Evolutionary conservation across 2,329 filamentous ascomycete genomes (phyloP).

Genomic region (Aaosphaeria pasadenensis): DNA sequence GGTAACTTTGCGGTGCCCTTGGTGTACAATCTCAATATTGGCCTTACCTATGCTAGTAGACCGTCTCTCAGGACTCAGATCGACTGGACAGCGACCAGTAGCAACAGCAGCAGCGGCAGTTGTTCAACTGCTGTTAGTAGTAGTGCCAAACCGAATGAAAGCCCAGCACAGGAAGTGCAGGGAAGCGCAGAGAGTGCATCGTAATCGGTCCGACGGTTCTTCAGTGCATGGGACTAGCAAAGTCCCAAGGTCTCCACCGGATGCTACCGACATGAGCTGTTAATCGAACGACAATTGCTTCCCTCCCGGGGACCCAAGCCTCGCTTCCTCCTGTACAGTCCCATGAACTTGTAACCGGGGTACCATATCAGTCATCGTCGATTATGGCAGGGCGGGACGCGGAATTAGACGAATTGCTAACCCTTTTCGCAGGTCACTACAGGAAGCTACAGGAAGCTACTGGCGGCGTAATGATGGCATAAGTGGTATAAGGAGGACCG

Average conservation of each 20-base stretch:
- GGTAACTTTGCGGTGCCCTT: no score
- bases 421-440: not conserved
- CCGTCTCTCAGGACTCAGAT: no score
- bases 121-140: no score
- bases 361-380: not conserved
- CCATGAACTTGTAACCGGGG: not conserved
- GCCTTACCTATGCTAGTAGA: no score
- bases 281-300: slow-evolving; percentile 18
- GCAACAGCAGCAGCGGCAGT: no score
- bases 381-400: not conserved
- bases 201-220: no score
- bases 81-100: no score
- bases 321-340: not conserved
- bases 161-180: no score
- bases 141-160: no score
- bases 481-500: not conserved
- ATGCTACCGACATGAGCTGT: slow-evolving; percentile 17
- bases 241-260: slow-evolving; percentile 7
- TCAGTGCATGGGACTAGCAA: no score
- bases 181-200: no score
- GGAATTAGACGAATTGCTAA: not conserved
- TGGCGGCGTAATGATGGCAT: not conserved
- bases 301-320: not conserved
- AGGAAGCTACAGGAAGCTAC: not conserved
- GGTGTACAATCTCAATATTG: no score